Base-by-base conservation (phyloP, 2,329 filamentous ascomycete genomes). In the Fusarium verticillioides region DNA sequence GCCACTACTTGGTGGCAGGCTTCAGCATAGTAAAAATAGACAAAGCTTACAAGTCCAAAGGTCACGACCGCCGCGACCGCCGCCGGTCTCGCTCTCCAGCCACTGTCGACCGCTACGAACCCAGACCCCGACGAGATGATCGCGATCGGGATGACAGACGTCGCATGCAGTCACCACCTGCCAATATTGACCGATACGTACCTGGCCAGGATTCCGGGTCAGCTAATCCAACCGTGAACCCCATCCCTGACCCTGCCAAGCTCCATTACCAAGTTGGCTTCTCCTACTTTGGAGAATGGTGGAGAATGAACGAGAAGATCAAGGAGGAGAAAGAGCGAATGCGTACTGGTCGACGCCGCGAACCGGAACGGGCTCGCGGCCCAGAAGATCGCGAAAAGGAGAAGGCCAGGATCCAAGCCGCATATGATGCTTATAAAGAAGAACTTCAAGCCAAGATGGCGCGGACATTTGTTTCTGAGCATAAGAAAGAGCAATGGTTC, bases 401-500 rank as follows among this genome's bases (percentile, higher is more conserved):
- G 81, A 92, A 94, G 80, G 89, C 90, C 57, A 92, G 90, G 81
- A 96, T 96, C 28, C 93, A 96, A 77, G 85, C 85, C 19, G 90
- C 90, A 4, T 92, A 92, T 75, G 90, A 93, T 77, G 73, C 84
- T 2, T 93, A 93, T 79, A 92, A 92, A 75, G 90, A 92, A 78
- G 90, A 92, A 40, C 83, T 93, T 4, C 90, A 92, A 77, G 90
- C 88, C 8, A 92, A 91, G 80, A 96, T 97, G 92, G 95, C 96
- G 1, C 91, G 95, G 73, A 87, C 89, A 2, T 99, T 99, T 80
- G 96, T 99, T 46, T 90, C 92, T 56, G 93, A 95, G 77, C 96
- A 99, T 83, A 97, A 97, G 81, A 91, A 91, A 47, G 96, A 99
- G 81, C 96, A 99, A 80, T 99, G 96, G 96, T 99, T 99, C 84